phyloP scores from a whole-genome alignment of 2,329 filamentous ascomycete genomes.

The Hymenoscyphus occultus region DNA sequence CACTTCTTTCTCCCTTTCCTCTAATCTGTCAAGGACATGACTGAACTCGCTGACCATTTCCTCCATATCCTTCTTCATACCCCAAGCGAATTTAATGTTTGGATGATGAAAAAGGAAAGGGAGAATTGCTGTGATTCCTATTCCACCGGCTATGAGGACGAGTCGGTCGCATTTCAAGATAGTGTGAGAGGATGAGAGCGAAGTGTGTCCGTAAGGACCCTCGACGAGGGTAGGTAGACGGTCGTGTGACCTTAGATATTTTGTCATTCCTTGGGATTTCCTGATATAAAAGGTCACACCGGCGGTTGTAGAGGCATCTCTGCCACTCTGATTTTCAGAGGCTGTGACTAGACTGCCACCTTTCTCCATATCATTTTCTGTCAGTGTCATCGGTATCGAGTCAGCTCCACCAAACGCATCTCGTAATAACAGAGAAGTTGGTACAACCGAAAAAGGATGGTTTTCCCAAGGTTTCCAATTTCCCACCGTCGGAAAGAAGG shows the following conservation, averaged over 20 bases:
- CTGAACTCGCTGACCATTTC: constrained; percentile 36
- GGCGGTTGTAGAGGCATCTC: not conserved
- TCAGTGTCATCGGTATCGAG: constrained; percentile 36
- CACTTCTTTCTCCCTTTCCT: constrained; percentile 38
- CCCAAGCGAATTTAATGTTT: constrained; percentile 41
- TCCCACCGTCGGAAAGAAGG: constrained; percentile 48
- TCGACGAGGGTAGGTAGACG: constrained; percentile 41
- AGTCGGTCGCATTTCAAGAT: constrained; percentile 39
- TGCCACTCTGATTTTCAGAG: not conserved
- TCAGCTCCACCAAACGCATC: constrained; percentile 39
- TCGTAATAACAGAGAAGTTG: constrained; percentile 19
- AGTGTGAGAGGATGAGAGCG: constrained; percentile 16
- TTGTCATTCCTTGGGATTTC: constrained; percentile 39
- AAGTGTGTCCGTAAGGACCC: constrained; percentile 40
- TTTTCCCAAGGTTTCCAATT: constrained; percentile 20
- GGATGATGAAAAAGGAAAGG: constrained; percentile 36
- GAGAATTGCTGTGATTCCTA: constrained; percentile 47
- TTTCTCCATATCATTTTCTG: constrained; percentile 44
- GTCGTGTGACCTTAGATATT: constrained; percentile 27
- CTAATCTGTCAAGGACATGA: constrained; percentile 21
- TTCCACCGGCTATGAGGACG: constrained; percentile 46
- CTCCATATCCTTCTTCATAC: constrained; percentile 31
- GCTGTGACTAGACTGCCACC: not conserved
- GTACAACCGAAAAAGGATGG: constrained; percentile 50
- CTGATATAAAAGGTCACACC: constrained; percentile 36